These are phyloP conservation scores for Malbranchea cinnamomea DNA, from an alignment of 2,329 filamentous ascomycete species.

Conservation along the genomic window DNA sequence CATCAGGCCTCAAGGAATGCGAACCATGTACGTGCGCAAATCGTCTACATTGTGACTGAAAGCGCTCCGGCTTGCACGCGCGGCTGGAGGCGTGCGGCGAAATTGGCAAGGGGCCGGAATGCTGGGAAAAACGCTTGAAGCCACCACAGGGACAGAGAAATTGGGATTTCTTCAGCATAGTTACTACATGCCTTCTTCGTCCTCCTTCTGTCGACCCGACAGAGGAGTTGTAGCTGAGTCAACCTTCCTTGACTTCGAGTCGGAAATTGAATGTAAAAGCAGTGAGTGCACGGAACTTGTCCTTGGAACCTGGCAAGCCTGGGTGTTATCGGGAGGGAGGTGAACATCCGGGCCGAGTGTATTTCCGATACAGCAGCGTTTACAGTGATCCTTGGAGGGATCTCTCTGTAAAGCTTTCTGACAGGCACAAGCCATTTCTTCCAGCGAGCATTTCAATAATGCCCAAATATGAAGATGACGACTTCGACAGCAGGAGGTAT, in stretches of 20 bases:
- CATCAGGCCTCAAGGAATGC: conserved; percentile 15
- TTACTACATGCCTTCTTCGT: conserved; percentile 24
- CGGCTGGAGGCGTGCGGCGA: conserved; percentile 14
- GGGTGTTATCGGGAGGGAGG: too few species aligned
- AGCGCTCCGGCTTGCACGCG: conserved; percentile 8
- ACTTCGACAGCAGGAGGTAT: conserved; percentile 12
- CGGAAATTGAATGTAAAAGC: too few species aligned
- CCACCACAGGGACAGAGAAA: conserved; percentile 24
- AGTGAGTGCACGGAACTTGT: too few species aligned
- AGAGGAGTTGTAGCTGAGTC: too few species aligned
- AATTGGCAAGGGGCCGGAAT: conserved; percentile 15
- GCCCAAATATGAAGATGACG: conserved; percentile 14
- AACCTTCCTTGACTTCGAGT: too few species aligned
- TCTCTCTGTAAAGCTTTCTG: too few species aligned
- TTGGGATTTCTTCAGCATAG: conserved; percentile 34
- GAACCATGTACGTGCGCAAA: conserved; percentile 23
- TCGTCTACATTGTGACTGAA: conserved; percentile 13
- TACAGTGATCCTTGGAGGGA: too few species aligned
- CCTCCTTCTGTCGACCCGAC: too few species aligned
- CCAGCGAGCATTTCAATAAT: conserved; percentile 11
- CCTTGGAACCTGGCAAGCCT: too few species aligned
- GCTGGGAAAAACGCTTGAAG: conserved; percentile 20
- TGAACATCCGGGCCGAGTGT: too few species aligned
- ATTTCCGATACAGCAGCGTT: too few species aligned
- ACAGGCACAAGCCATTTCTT: too few species aligned